Evolutionary conservation across 495 filamentous ascomycete species (phyloP).

Genomic region (Penicillium roqueforti): DNA sequence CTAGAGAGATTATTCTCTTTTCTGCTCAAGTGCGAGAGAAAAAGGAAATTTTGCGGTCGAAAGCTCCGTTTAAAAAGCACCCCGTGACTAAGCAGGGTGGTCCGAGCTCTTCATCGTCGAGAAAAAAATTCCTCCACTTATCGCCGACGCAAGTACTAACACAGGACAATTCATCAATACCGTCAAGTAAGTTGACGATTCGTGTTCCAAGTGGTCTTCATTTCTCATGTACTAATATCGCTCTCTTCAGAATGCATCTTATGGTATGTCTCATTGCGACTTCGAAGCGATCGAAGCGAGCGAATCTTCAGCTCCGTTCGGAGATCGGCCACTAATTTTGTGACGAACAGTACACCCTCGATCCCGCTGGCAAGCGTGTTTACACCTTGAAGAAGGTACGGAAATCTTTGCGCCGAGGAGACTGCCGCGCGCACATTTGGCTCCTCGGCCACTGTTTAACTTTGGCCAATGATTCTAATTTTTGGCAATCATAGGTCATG

Average conservation of each 20-base stretch:
- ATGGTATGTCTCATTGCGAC: conserved; percentile 35
- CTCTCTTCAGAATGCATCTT: conserved; percentile 47
- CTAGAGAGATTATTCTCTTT: conserved; percentile 2
- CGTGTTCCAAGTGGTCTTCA: neutral
- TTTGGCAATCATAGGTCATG: conserved; percentile 26
- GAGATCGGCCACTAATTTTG: conserved; percentile 12
- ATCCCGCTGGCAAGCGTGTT: conserved; percentile 69
- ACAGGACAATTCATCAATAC: conserved; percentile 13
- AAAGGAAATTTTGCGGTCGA: conserved; percentile 24
- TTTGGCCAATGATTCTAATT: neutral
- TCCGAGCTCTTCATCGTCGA: conserved; percentile 18
- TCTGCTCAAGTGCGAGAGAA: conserved; percentile 12
- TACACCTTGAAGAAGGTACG: conserved; percentile 64
- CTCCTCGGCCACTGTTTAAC: conserved; percentile 27
- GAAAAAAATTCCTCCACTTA: conserved; percentile 37
- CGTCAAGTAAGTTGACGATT: conserved; percentile 30
- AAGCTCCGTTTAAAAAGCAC: conserved; percentile 24
- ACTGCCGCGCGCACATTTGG: neutral
- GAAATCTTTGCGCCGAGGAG: neutral
- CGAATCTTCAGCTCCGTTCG: neutral
- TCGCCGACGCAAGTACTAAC: conserved; percentile 9
- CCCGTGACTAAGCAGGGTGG: conserved; percentile 34
- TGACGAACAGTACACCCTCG: conserved; percentile 63
- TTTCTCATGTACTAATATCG: conserved; percentile 16
- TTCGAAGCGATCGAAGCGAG: conserved; percentile 1